A percentile compares a stretch with the other conserved stretches of the same genome.
These are phyloP conservation scores for Perkinsus marinus DNA, from an alignment of 169 alveolate genomes.

Conservation along the genomic window DNA sequence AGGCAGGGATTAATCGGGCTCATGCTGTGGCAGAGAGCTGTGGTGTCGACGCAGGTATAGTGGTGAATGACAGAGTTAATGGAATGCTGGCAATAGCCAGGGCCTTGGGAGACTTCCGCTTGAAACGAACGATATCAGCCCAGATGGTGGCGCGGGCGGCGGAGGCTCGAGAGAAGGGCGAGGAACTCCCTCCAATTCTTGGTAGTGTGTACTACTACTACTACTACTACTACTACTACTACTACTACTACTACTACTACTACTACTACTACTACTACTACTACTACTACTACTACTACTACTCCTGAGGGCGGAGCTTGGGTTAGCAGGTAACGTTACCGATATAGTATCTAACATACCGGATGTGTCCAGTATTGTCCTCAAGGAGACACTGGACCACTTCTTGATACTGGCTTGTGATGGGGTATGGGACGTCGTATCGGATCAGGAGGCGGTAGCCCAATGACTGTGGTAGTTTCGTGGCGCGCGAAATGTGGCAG, in stretches of 20 bases:
- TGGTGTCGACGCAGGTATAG: background rate
- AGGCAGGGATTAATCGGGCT: background rate
- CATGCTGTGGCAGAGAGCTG: background rate
- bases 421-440: background rate
- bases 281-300: background rate
- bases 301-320: background rate
- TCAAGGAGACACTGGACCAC: background rate
- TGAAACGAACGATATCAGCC: background rate
- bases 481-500: background rate
- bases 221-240: too few relatives aligned
- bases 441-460: background rate
- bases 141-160: background rate
- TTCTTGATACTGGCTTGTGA: background rate
- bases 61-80: background rate
- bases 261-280: too few relatives aligned
- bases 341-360: background rate
- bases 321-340: background rate
- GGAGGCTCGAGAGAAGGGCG: background rate
- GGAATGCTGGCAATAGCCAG: constrained; percentile 7
- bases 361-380: background rate
- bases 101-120: constrained; percentile 3
- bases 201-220: background rate
- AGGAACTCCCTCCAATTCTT: background rate
- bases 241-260: too few relatives aligned
- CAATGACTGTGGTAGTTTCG: background rate